Percentiles rank a stretch among this genome's conserved stretches.
These are phyloP conservation scores for sweet orange (Citrus sinensis) DNA, from an alignment of 345 rosid species.

Conservation along the genomic window DVS_A1.0 CM039164.1:17137501-17138000, in stretches of 20 bases:
- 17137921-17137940: constrained; percentile 74
- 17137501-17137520: constrained; percentile 63
- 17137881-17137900: constrained; percentile 79
- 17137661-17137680: constrained; percentile 68
- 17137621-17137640: constrained; percentile 73
- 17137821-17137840: constrained; percentile 84
- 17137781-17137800: constrained; percentile 80
- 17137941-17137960: constrained; percentile 71
- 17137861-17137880: constrained; percentile 67
- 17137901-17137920: constrained; percentile 86
- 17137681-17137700: constrained; percentile 56
- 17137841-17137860: constrained; percentile 79
- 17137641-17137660: constrained; percentile 72
- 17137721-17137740: constrained; percentile 47
- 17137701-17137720: constrained; percentile 72
- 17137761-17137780: constrained; percentile 79
- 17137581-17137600: constrained; percentile 56
- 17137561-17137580: constrained; percentile 72
- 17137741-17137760: constrained; percentile 81
- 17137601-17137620: constrained; percentile 46
- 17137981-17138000: constrained; percentile 72
- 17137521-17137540: constrained; percentile 42
- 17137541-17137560: constrained; percentile 79
- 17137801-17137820: constrained; percentile 75
- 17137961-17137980: constrained; percentile 67